Base-by-base conservation (phyloP, 2,329 filamentous ascomycete species). In the Mycogone perniciosa region DNA sequence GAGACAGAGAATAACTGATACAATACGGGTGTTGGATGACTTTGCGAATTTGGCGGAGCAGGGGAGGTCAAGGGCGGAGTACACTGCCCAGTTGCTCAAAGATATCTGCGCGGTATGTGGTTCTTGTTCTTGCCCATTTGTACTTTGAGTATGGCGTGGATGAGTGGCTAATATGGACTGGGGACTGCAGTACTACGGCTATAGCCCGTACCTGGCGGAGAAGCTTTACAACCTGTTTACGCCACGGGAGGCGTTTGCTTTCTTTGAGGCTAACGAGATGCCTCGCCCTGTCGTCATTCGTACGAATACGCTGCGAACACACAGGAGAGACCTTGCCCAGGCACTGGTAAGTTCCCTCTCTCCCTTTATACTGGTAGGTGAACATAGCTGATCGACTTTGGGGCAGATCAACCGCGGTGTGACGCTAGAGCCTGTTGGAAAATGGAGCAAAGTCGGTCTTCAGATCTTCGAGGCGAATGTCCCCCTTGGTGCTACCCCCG, bases 231-330 rank as follows among this genome's bases (percentile, higher is more conserved):
- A 86, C 64, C 82, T 99, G 6, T 97, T 99, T 72, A 84, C 90
- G 1, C 89, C 93, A 0, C 85, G 86, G 60, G 93, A 99, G 73
- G 93, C 93, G 0, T 95, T 97, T 60, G 91, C 91, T 49, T 99
- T 99, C 72, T 97, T 99, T 73, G 93, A 99, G 73, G 92, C 92
- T 62, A 99, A 99, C 82, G 93, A 99, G 73, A 90, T 88, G 30
- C 83, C 90, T 10, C 84, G 93, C 46, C 93, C 93, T 4, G 85
- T 99, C 52, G 93, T 99, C 58, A 95, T 99, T 66, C 85, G 93
- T 64, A 97, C 93, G 56, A 99, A 99, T 71, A 99, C 92, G 7
- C 81, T 99, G 53, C 86, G 89, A 60, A 85, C 82, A 35, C 80
- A 84, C 64, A 76, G 82, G 47, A 74, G 82, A 62, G 91, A 95